Percentiles rank a stretch among this genome's conserved stretches.
These are phyloP conservation scores for Xylaria intraflava DNA, from an alignment of 495 filamentous ascomycete genomes.

Conservation along the genomic window DNA sequence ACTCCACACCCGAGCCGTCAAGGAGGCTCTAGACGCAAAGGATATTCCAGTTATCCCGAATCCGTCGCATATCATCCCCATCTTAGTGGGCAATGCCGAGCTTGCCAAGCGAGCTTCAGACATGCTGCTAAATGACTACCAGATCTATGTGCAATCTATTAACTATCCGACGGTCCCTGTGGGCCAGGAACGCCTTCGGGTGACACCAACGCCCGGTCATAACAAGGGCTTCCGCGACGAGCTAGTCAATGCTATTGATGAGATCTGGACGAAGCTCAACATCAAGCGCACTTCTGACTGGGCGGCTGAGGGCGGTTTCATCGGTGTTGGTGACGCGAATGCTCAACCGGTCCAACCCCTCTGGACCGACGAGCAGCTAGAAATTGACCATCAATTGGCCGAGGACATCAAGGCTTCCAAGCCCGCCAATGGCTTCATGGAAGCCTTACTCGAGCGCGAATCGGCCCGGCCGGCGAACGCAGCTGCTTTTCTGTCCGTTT, in stretches of 20 bases:
- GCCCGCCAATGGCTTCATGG: constrained; percentile 26
- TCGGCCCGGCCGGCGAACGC: constrained; percentile 15
- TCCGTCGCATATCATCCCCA: constrained; percentile 89
- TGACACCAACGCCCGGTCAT: constrained; percentile 94
- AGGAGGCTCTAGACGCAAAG: constrained; percentile 62
- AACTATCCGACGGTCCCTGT: constrained; percentile 98
- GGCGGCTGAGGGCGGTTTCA: constrained; percentile 85
- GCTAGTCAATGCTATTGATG: constrained; percentile 75
- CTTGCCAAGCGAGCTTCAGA: constrained; percentile 88
- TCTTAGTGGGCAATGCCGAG: constrained; percentile 90
- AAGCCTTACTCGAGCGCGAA: constrained; percentile 32
- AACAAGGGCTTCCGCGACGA: constrained; percentile 72
- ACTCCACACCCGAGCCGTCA: constrained; percentile 88
- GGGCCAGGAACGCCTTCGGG: constrained; percentile 88
- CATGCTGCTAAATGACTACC: constrained; percentile 75
- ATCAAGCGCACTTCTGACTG: constrained; percentile 91
- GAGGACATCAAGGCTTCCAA: constrained; percentile 44
- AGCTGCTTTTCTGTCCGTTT: constrained; percentile 15
- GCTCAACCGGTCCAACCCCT: constrained; percentile 53
- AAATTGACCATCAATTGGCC: constrained; percentile 47
- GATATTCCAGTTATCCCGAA: constrained; percentile 99
- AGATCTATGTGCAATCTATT: constrained; percentile 97
- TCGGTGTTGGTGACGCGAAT: constrained; percentile 74
- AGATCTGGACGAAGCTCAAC: constrained; percentile 77
- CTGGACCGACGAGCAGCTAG: constrained; percentile 85